Conservation (phyloP, 306 rosid genomes). For the Citrullus mucosospermus region DNA sequence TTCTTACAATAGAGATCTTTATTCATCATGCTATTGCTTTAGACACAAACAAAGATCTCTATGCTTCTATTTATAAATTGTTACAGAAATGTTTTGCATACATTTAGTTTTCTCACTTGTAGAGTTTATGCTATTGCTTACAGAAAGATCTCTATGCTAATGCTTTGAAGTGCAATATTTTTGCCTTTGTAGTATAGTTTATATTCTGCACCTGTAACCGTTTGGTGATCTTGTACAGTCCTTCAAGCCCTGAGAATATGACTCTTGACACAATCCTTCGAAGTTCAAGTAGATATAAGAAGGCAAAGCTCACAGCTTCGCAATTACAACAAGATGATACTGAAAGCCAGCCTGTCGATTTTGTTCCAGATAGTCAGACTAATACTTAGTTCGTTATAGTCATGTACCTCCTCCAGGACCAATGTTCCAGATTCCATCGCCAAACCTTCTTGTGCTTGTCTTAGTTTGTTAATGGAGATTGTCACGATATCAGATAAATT, state of each 20-base stretch:
- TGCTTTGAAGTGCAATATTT: not conserved
- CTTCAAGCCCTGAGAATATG: slow-evolving; percentile 26
- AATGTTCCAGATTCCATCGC: not conserved
- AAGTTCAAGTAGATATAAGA: slow-evolving; percentile 61
- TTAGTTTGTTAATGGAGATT: not conserved
- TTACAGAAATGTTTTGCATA: not conserved
- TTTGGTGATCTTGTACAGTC: slow-evolving; percentile 23
- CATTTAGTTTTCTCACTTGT: not conserved
- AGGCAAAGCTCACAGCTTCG: slow-evolving; percentile 44
- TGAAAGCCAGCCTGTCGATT: slow-evolving; percentile 36
- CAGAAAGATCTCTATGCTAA: too few species aligned
- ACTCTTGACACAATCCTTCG: slow-evolving; percentile 27
- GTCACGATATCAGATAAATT: not conserved
- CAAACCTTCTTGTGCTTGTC: not conserved
- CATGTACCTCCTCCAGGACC: not conserved
- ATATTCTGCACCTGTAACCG: slow-evolving; percentile 5
- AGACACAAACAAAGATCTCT: not conserved
- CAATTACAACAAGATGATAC: slow-evolving; percentile 35
- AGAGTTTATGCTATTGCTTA: too few species aligned
- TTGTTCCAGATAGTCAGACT: slow-evolving; percentile 58
- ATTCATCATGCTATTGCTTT: not conserved
- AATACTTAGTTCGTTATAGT: not conserved
- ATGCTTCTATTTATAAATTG: not conserved
- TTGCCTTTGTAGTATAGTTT: not conserved
- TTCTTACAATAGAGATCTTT: too few species aligned